Conservation (phyloP, 306 rosid species). For the Cicer cuneatum region DNA sequence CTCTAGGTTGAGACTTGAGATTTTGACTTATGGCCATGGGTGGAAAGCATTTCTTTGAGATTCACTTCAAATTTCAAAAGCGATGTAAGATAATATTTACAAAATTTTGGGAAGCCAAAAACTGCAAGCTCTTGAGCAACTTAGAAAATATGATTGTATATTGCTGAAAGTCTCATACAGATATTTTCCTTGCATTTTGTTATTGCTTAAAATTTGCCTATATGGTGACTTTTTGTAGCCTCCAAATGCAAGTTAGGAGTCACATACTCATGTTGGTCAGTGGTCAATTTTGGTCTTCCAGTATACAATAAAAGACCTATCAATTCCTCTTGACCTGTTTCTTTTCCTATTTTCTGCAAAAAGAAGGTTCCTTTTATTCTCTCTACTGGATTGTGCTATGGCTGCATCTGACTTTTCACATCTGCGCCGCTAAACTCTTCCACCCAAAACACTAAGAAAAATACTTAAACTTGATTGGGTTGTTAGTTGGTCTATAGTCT, state of each 20-base stretch:
- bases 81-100: not conserved
- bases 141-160: not conserved
- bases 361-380: not conserved
- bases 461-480: not conserved
- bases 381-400: not conserved
- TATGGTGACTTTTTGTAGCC: not conserved
- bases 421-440: not conserved
- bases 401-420: slow-evolving; percentile 4
- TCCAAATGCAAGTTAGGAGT: slow-evolving; percentile 18
- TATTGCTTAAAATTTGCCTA: not conserved
- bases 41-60: not conserved
- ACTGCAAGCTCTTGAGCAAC: not conserved
- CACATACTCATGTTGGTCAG: not conserved
- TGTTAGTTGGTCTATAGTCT: not conserved
- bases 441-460: not conserved
- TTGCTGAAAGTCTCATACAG: slow-evolving; percentile 1
- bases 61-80: not conserved
- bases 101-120: not conserved
- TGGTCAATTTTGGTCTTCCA: not conserved
- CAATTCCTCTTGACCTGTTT: not conserved
- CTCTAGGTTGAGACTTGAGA: not conserved
- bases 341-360: slow-evolving; percentile 1
- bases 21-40: not conserved
- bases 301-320: not conserved
- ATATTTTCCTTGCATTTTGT: slow-evolving; percentile 18